These are phyloP conservation scores for Aureobasidium leucospermi DNA, from an alignment of 2,329 filamentous ascomycete species.

Conservation along the genomic window DNA sequence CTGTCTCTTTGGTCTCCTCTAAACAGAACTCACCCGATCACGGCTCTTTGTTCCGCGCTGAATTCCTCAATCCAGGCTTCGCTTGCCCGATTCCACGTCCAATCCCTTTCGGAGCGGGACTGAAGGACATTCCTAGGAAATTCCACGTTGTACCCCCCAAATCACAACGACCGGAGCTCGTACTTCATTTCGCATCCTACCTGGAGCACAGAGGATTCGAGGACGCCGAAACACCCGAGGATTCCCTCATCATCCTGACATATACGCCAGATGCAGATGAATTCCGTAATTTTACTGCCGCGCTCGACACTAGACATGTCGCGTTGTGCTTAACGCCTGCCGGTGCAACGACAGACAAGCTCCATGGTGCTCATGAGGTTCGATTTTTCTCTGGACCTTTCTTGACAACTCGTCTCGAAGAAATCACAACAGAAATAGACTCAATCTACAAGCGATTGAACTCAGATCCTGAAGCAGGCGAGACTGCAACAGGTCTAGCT, in stretches of 20 bases:
- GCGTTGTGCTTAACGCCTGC: conserved; percentile 27
- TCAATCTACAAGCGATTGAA: conserved; percentile 4
- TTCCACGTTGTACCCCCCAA: conserved; percentile 13
- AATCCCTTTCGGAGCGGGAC: neutral
- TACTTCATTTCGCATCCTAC: conserved; percentile 18
- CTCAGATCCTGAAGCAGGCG: conserved; percentile 2
- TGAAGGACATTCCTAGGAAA: neutral
- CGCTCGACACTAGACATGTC: conserved; percentile 17
- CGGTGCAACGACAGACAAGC: conserved; percentile 19
- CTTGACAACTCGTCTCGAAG: conserved; percentile 18
- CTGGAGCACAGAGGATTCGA: conserved; percentile 16
- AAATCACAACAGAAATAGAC: conserved; percentile 17
- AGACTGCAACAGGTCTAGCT: neutral
- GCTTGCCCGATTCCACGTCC: conserved; percentile 14
- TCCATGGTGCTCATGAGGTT: conserved; percentile 19
- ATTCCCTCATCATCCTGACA: conserved; percentile 23
- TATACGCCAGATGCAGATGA: conserved; percentile 20
- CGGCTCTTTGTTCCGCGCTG: conserved; percentile 37
- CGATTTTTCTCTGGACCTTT: conserved; percentile 25
- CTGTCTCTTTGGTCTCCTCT: conserved; percentile 32
- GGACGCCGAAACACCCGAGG: conserved; percentile 9
- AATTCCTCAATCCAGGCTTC: conserved; percentile 25
- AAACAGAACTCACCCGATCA: conserved; percentile 17
- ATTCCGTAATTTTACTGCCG: conserved; percentile 16
- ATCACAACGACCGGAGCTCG: conserved; percentile 8